Base-by-base conservation (phyloP, 345 rosid genomes). In the Melaleuca alternifolia region DNA sequence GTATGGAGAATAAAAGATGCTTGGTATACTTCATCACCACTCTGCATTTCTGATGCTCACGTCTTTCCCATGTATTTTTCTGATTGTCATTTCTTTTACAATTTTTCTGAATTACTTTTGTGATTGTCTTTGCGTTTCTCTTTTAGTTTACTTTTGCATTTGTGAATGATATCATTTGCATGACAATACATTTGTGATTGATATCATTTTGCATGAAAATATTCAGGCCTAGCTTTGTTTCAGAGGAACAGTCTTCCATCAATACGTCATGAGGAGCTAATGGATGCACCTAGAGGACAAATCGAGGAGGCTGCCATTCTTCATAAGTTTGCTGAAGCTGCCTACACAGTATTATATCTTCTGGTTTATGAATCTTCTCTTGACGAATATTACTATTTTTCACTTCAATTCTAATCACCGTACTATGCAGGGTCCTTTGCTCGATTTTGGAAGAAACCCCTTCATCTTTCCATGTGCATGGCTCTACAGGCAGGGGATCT, bases 291-390 rank as follows among this genome's bases (percentile, higher is more conserved):
- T 46, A 84, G 88, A 77, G 92, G 92, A 85, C 90, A 77, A 84
- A 92, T 97, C 50, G 91, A 91, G 86, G 96, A 91, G 83, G 98
- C 98, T 75, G 90, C 92, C 85, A 52, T 87, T 85, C 90, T 97
- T 86, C 98, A 96, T 90, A 91, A 90, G 87, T 97, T 96, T 90
- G 98, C 99, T 90, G 98, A 95, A 92, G 99, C 98, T 87, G 98
- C 98, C 28, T 97, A 97, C 89, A 96, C 99, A 37, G 98, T 96
- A 93, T 46, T 87, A 54, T 50, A 30, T 65, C 24, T 50, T 54
- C 51, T 54, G 18, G 76, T 62, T 84, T 75, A 41, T 26, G 46
- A 41, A 33, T 30, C 37, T 23, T 56, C 24, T 13, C 15, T 50
- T 24, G n/a, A 50, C 21, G n/a, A 14, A 54, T 30, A 37, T 50